Percentiles rank a stretch among this genome's conserved stretches.
Evolutionary conservation across 208 protist species (phyloP).

Genomic region (Leishmania gerbilli): DNA sequence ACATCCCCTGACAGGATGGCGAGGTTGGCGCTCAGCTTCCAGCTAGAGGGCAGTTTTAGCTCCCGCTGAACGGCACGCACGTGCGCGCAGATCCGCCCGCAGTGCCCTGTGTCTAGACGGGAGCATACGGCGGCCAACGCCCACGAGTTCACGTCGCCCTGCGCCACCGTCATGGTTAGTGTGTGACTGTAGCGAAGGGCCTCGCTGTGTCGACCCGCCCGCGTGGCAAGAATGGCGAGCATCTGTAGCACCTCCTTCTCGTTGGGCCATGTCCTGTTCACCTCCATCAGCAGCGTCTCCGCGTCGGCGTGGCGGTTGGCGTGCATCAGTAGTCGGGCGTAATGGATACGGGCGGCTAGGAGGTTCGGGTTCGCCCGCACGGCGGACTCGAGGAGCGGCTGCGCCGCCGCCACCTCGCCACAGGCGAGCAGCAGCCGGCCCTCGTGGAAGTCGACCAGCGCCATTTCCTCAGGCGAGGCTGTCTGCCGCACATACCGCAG

Average conservation of each 20-base stretch:
- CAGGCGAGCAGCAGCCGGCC: slow-evolving; percentile 63
- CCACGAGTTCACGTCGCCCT: slow-evolving; percentile 69
- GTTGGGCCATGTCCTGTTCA: slow-evolving; percentile 66
- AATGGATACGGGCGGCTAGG: slow-evolving; percentile 75
- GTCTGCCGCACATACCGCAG: slow-evolving; percentile 53
- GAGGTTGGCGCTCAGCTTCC: slow-evolving; percentile 70
- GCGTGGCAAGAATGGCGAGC: slow-evolving; percentile 59
- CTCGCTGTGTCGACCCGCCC: slow-evolving; percentile 54
- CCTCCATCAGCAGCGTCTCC: slow-evolving; percentile 49
- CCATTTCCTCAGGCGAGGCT: slow-evolving; percentile 57
- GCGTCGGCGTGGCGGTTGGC: slow-evolving; percentile 48
- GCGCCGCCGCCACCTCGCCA: slow-evolving; percentile 59
- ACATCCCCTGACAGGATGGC: slow-evolving; percentile 55
- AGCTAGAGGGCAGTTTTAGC: slow-evolving; percentile 39
- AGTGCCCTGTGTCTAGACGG: slow-evolving; percentile 62
- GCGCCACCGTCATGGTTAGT: slow-evolving; percentile 66
- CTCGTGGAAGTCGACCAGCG: slow-evolving; percentile 80
- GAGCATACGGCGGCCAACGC: slow-evolving; percentile 67
- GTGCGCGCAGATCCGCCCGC: slow-evolving; percentile 38
- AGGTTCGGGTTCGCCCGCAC: slow-evolving; percentile 65
- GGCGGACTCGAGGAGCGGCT: slow-evolving; percentile 59
- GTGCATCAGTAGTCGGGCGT: slow-evolving; percentile 64
- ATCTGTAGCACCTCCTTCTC: slow-evolving; percentile 85
- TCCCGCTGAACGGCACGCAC: slow-evolving; percentile 54
- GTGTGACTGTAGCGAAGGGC: slow-evolving; percentile 65